A percentile compares a stretch with the other conserved stretches of the same genome.
These are phyloP conservation scores for Physcia stellaris DNA, from an alignment of 495 filamentous ascomycete species.

Conservation along the genomic window DNA sequence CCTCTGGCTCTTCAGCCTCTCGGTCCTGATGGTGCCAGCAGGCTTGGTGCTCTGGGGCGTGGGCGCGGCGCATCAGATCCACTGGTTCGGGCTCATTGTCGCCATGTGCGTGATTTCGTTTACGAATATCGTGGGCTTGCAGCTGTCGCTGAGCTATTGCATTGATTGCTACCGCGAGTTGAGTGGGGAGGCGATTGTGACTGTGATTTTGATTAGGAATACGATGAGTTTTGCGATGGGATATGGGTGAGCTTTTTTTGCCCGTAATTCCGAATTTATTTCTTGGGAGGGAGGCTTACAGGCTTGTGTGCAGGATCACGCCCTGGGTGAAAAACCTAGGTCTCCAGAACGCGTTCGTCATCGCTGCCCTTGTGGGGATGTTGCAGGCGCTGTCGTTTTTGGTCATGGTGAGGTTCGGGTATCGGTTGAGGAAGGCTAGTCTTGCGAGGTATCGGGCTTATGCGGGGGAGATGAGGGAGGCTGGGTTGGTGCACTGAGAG, in stretches of 20 bases:
- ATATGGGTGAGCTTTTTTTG: conserved; percentile 29
- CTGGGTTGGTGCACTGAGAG: no score
- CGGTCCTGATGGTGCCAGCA: conserved; percentile 38
- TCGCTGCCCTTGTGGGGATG: conserved; percentile 45
- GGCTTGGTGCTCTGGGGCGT: conserved; percentile 57
- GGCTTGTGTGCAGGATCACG: conserved; percentile 47
- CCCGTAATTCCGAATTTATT: not conserved
- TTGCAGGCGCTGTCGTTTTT: conserved; percentile 39
- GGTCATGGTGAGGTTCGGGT: conserved; percentile 42
- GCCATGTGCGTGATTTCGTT: conserved; percentile 47
- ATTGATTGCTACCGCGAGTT: conserved; percentile 52
- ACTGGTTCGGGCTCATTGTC: conserved; percentile 50
- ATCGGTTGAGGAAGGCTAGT: conserved; percentile 24
- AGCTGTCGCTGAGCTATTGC: conserved; percentile 46
- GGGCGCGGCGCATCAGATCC: conserved; percentile 44
- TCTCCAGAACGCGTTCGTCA: conserved; percentile 50
- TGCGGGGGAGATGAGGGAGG: conserved; percentile 21
- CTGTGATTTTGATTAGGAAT: conserved; percentile 51
- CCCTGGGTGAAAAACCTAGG: conserved; percentile 48
- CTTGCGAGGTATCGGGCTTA: conserved; percentile 27
- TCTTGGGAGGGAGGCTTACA: conserved; percentile 6
- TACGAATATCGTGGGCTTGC: conserved; percentile 43
- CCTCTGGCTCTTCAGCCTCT: conserved; percentile 46
- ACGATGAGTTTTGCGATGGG: conserved; percentile 50
- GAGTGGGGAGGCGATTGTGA: conserved; percentile 47